Evolutionary conservation across 768 basidiomycete genomes (phyloP).

Genomic region (Russula vinacea): DNA sequence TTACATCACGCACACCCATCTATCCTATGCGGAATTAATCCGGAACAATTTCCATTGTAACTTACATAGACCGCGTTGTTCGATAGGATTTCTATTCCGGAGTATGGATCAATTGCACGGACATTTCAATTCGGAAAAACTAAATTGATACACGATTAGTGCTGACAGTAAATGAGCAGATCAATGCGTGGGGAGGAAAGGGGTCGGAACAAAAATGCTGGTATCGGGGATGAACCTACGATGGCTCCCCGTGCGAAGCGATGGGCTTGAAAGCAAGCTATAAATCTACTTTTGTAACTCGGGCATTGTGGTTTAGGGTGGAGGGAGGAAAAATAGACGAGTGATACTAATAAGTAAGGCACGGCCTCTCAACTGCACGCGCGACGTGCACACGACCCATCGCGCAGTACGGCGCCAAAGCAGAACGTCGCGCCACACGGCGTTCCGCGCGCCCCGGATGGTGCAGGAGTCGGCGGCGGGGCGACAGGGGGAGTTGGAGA

Average conservation of each 20-base stretch:
- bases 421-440: slow-evolving; percentile 9
- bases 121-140: slow-evolving; percentile 1
- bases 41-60: neutral
- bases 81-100: neutral
- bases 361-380: neutral
- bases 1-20: slow-evolving; percentile 2
- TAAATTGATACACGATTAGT: neutral
- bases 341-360: neutral
- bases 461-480: neutral
- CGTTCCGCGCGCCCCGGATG: slow-evolving; percentile 6
- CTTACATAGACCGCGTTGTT: neutral
- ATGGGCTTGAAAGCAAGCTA: too few relatives aligned
- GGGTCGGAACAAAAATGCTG: neutral
- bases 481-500: neutral
- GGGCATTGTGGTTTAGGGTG: neutral
- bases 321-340: neutral
- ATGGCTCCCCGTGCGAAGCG: neutral
- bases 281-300: neutral
- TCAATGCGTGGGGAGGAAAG: neutral
- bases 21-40: slow-evolving; percentile 2
- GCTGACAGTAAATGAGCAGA: neutral
- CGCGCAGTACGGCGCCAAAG: slow-evolving; percentile 9
- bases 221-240: neutral
- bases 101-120: neutral
- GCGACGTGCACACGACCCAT: neutral